A percentile compares a stretch with the other conserved stretches of the same genome.
These are phyloP conservation scores for Xylaria scruposa DNA, from an alignment of 495 filamentous ascomycete species.

Conservation along the genomic window DNA sequence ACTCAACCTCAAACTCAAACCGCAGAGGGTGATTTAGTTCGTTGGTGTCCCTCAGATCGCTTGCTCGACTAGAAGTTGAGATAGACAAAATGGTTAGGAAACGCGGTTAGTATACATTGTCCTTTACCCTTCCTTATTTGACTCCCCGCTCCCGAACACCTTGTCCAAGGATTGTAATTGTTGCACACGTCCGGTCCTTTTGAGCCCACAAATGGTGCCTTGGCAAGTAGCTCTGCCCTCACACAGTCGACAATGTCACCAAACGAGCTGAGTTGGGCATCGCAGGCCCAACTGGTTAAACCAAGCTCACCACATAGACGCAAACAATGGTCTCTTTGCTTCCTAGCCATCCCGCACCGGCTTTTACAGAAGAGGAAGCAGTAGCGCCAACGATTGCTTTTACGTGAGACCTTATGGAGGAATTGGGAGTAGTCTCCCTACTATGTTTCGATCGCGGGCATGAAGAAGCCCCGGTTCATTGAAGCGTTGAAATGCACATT, in stretches of 20 bases:
- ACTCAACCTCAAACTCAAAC: slow-evolving; percentile 23
- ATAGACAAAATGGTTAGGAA: slow-evolving; percentile 28
- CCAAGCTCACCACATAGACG: not conserved
- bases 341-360: not conserved
- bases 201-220: slow-evolving; percentile 6
- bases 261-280: slow-evolving; percentile 11
- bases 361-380: not conserved
- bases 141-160: slow-evolving; percentile 9
- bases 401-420: not conserved
- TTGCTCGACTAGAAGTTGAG: slow-evolving; percentile 1
- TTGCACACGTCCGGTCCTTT: slow-evolving; percentile 20
- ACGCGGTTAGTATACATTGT: slow-evolving; percentile 25
- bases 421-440: slow-evolving; percentile 4
- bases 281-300: not conserved
- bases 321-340: not conserved
- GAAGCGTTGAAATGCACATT: slow-evolving; percentile 16
- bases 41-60: not conserved
- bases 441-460: slow-evolving; percentile 7
- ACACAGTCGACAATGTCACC: slow-evolving; percentile 16
- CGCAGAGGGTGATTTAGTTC: not conserved
- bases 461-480: not conserved
- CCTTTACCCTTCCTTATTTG: slow-evolving; percentile 4
- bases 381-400: not conserved
- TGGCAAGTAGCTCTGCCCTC: slow-evolving; percentile 18
- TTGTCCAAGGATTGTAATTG: slow-evolving; percentile 21